Base-by-base conservation (phyloP, 805 yeast species). In the Alloascoidea hylecoeti region DNA sequence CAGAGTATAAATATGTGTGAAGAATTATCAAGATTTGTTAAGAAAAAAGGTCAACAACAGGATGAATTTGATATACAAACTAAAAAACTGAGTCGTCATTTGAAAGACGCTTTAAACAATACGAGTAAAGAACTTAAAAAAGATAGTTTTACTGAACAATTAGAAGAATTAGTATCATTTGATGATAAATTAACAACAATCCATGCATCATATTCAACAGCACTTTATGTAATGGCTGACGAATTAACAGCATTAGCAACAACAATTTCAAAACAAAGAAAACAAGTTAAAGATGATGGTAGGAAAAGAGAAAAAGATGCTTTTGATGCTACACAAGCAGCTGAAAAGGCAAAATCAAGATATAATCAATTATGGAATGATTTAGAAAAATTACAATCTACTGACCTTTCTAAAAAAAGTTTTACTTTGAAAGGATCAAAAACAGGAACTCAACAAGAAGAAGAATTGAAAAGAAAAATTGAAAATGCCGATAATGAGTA, bases 401-500 rank as follows among this genome's bases (percentile, higher is more conserved):
- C 83, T 0, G 96, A 89, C 52, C 95, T 94, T 15, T 68, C 79
- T 41, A 83, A 81, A 56, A 84, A 84, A 48, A 79, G 81, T 44
- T 76, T 88, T 38, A 59, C 89, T 2, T 68, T 92, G 52, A 83
- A 83, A 52, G 79, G 81, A 42, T 72, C 83, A 33, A 79, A 78
- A 46, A 75, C 81, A 1, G 79, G 78, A 38, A 72, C 69, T 36
- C 96, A 89, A 58, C 82, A 78, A 52, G 97, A 92, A 52, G 97
- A 89, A 52, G 95, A 88, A 37, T 63, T 89, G 15, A 75, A 70
- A 43, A 62, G 77, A 39, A 88, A 89, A 52, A 83, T 92, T 35
- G 83, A 79, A 46, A 58, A 64, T 39, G 94, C 96, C 0, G 96
- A 92, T 56, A 68, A 72, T 39, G 98, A 92, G 44, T 92, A 85